Conservation (phyloP, 2,329 filamentous ascomycete species). For the Aspergillus awamori region DNA sequence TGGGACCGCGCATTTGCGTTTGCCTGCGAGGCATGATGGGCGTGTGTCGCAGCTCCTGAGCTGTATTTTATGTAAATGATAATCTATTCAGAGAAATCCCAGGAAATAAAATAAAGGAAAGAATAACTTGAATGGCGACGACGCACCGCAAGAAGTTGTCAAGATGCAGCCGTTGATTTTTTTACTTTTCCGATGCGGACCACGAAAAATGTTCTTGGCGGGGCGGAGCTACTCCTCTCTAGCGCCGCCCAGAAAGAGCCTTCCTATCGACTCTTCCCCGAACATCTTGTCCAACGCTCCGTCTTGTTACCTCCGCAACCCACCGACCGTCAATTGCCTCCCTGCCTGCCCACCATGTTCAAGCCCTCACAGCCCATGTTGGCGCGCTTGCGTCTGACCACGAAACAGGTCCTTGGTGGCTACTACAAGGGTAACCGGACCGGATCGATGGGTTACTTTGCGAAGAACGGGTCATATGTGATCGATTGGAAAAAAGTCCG, state of each 20-base stretch:
- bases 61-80: neutral
- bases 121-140: conserved; percentile 9
- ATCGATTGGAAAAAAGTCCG: conserved; percentile 87
- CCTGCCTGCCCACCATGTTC: conserved; percentile 37
- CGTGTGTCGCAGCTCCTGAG: conserved; percentile 3
- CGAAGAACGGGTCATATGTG: conserved; percentile 61
- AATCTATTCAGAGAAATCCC: conserved; percentile 3
- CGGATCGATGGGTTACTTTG: conserved; percentile 84
- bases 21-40: conserved; percentile 46
- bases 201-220: conserved; percentile 40
- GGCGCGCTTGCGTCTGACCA: conserved; percentile 78
- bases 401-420: conserved; percentile 88
- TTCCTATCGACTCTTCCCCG: conserved; percentile 21
- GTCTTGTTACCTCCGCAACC: conserved; percentile 6
- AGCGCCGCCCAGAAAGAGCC: conserved; percentile 31
- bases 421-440: conserved; percentile 97
- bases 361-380: conserved; percentile 58
- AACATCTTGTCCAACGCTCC: neutral
- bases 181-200: conserved; percentile 30
- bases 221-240: conserved; percentile 23
- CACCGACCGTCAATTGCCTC: neutral
- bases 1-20: conserved; percentile 42
- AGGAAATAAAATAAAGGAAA: conserved; percentile 2
- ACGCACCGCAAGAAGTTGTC: conserved; percentile 11
- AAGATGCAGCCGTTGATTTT: conserved; percentile 20